Evolutionary conservation across 2,329 filamentous ascomycete species (phyloP).

Genomic region (Ophiostoma australiae): DNA sequence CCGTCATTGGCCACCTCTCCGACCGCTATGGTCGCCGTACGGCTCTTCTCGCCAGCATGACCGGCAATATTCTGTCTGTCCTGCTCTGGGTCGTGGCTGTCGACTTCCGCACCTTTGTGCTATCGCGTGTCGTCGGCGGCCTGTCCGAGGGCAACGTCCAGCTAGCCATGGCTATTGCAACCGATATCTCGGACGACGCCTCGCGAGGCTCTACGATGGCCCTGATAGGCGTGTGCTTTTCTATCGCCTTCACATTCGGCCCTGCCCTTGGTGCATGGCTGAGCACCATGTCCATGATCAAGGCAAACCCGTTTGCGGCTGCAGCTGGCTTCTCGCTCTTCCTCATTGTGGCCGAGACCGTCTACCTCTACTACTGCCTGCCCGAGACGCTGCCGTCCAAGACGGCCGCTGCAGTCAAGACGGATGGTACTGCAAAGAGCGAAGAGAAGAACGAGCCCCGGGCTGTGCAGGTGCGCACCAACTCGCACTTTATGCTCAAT

Average conservation of each 20-base stretch:
- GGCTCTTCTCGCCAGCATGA: slow-evolving; percentile 86
- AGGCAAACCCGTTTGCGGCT: slow-evolving; percentile 87
- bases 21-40: slow-evolving; percentile 83
- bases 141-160: slow-evolving; percentile 96
- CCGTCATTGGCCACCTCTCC: slow-evolving; percentile 81
- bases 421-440: slow-evolving; percentile 56
- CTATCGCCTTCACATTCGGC: slow-evolving; percentile 93
- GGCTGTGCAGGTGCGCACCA: slow-evolving; percentile 54
- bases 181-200: slow-evolving; percentile 84
- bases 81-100: slow-evolving; percentile 89
- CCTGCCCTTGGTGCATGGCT: slow-evolving; percentile 86
- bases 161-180: slow-evolving; percentile 90
- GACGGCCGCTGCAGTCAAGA: slow-evolving; percentile 27
- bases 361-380: slow-evolving; percentile 77
- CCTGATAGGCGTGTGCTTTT: slow-evolving; percentile 92
- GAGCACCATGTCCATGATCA: slow-evolving; percentile 69
- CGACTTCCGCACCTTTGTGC: slow-evolving; percentile 92
- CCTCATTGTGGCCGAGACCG: slow-evolving; percentile 78
- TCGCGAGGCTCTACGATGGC: slow-evolving; percentile 91
- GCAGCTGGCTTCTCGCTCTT: slow-evolving; percentile 83
- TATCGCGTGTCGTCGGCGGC: slow-evolving; percentile 87
- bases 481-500: slow-evolving; percentile 79
- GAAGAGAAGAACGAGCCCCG: slow-evolving; percentile 53
- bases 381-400: slow-evolving; percentile 75
- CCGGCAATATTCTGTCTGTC: slow-evolving; percentile 86